Evolutionary conservation across 1,139 yeast genomes (phyloP).

Genomic region (Pneumocystis carinii): DNA sequence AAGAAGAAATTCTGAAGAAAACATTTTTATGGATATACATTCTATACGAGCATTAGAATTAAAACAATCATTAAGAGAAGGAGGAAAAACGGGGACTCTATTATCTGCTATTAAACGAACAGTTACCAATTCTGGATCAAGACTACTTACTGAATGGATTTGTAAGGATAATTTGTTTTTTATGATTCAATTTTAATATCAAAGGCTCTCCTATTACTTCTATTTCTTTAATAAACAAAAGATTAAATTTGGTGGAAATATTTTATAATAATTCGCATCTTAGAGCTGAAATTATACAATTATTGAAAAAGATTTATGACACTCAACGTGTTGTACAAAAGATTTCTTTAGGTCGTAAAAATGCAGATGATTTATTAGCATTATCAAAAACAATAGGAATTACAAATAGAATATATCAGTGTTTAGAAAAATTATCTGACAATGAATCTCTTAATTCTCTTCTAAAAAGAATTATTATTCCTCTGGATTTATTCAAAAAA

Average conservation of each 20-base stretch:
- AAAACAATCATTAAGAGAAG: constrained; percentile 41
- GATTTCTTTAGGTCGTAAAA: constrained; percentile 32
- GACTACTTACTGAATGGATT: constrained; percentile 67
- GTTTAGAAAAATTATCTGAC: constrained; percentile 6
- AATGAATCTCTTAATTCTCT: constrained; percentile 2
- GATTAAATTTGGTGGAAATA: constrained; percentile 50
- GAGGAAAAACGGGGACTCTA: constrained; percentile 51
- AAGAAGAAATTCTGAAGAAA: constrained; percentile 33
- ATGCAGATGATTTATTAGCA: constrained; percentile 32
- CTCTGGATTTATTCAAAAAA: constrained; percentile 17
- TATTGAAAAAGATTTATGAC: constrained; percentile 34
- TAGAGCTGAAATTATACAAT: constrained; percentile 23
- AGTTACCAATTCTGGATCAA: constrained; percentile 64
- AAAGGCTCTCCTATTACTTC: constrained; percentile 55
- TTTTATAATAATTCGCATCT: constrained; percentile 33
- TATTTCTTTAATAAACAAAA: constrained; percentile 34
- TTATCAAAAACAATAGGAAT: constrained; percentile 29
- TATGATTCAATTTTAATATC: neutral
- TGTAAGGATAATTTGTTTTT: constrained; percentile 14
- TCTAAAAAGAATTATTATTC: constrained; percentile 12
- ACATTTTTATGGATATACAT: constrained; percentile 67
- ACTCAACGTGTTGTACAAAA: constrained; percentile 41
- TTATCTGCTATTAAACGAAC: constrained; percentile 56
- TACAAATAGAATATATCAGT: constrained; percentile 17
- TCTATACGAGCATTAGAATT: constrained; percentile 75